Conservation (phyloP, 1,284 basidiomycete genomes). For the Pascua guehoae region DNA sequence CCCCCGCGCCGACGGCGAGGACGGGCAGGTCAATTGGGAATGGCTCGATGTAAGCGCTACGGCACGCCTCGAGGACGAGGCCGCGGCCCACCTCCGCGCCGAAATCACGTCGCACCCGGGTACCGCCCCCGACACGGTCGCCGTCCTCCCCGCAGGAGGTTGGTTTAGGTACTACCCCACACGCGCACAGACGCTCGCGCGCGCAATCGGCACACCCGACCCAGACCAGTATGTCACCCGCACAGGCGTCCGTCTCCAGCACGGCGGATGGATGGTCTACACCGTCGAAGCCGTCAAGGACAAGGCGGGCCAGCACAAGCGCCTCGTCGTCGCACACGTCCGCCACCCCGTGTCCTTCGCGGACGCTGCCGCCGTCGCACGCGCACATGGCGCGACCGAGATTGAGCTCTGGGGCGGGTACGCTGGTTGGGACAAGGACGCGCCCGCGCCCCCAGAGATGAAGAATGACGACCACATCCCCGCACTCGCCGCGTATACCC, state of each 20-base stretch:
- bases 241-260: background rate
- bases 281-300: slow-evolving; percentile 1
- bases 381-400: slow-evolving; percentile 2
- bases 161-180: slow-evolving; percentile 7
- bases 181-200: background rate
- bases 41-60: background rate
- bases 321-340: background rate
- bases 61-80: background rate
- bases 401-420: slow-evolving; percentile 14
- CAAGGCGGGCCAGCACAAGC: background rate
- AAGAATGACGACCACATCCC: background rate
- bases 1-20: background rate
- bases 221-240: background rate
- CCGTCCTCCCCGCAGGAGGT: slow-evolving; percentile 6
- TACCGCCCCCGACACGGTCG: background rate
- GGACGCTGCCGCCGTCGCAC: slow-evolving; percentile 3
- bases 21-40: background rate
- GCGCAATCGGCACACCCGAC: background rate
- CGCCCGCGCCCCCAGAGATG: background rate
- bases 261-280: background rate
- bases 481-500: slow-evolving; percentile 8
- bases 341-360: slow-evolving; percentile 5
- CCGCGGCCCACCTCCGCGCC: background rate
- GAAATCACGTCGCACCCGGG: background rate
- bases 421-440: slow-evolving; percentile 2